These are phyloP conservation scores for Pichia sp. DNA, from an alignment of 1,139 yeast genomes.

Conservation along the genomic window DNA sequence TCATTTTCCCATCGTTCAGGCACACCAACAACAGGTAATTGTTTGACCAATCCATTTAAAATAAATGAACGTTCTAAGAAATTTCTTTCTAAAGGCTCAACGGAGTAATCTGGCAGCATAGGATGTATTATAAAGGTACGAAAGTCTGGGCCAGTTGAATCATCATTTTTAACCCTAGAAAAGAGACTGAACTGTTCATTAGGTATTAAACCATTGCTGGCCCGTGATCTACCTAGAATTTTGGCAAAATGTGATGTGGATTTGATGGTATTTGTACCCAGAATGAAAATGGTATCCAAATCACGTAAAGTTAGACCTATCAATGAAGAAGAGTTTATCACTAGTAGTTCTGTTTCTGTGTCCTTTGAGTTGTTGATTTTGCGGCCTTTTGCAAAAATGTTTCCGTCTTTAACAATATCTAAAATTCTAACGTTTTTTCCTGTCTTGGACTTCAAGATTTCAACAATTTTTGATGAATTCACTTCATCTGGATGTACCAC, in stretches of 20 bases:
- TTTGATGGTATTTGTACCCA: conserved; percentile 25
- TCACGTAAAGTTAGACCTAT: conserved; percentile 22
- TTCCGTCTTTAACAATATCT: conserved; percentile 10
- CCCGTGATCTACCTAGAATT: conserved; percentile 22
- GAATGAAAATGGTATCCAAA: conserved; percentile 18
- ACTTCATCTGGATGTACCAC: conserved; percentile 23
- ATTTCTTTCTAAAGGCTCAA: conserved; percentile 21
- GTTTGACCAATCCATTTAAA: conserved; percentile 20
- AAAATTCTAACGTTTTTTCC: conserved; percentile 7
- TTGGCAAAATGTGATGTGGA: conserved; percentile 15
- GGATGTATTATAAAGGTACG: conserved; percentile 15
- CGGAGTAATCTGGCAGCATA: conserved; percentile 15
- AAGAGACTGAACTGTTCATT: conserved; percentile 11
- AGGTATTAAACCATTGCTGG: conserved; percentile 15
- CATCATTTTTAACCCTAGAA: conserved; percentile 4
- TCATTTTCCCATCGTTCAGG: conserved; percentile 15
- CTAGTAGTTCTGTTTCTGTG: conserved; percentile 14
- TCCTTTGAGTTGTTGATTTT: conserved; percentile 1
- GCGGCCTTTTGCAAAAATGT: conserved; percentile 8
- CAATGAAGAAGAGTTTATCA: conserved; percentile 18
- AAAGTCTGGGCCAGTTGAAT: conserved; percentile 6
- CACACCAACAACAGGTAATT: conserved; percentile 14
- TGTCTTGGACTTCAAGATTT: conserved; percentile 9
- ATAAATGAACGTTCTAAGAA: conserved; percentile 23
- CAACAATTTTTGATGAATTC: conserved; percentile 12